Evolutionary conservation across 2,329 filamentous ascomycete genomes (phyloP).

Genomic region (Ampelomyces quisqualis): DNA sequence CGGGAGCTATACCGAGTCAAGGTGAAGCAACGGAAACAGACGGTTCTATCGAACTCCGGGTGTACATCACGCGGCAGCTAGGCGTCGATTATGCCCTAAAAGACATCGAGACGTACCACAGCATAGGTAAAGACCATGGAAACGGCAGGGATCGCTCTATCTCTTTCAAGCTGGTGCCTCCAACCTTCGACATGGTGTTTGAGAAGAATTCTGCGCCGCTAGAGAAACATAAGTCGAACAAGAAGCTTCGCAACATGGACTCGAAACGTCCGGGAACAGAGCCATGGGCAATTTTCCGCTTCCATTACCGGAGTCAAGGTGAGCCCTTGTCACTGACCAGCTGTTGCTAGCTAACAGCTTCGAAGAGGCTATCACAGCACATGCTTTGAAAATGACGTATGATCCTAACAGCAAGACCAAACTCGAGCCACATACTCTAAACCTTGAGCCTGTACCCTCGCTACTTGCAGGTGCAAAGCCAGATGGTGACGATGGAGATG

Average conservation of each 20-base stretch:
- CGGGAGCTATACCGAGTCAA: constrained; percentile 30
- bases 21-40: constrained; percentile 18
- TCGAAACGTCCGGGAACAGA: constrained; percentile 33
- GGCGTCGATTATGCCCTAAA: constrained; percentile 15
- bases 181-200: constrained; percentile 25
- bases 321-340: not conserved
- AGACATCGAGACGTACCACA: constrained; percentile 16
- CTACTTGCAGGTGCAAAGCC: constrained; percentile 11
- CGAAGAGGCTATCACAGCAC: constrained; percentile 19
- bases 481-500: constrained; percentile 11
- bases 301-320: constrained; percentile 44
- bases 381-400: constrained; percentile 9
- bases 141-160: not conserved
- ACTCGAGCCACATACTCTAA: constrained; percentile 10
- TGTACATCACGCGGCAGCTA: constrained; percentile 29
- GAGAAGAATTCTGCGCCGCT: constrained; percentile 18
- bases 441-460: constrained; percentile 18
- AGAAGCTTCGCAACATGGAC: constrained; percentile 15
- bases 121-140: not conserved
- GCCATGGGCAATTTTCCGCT: constrained; percentile 46
- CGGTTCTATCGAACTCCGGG: constrained; percentile 36
- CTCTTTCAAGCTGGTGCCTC: constrained; percentile 19
- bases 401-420: constrained; percentile 10
- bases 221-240: constrained; percentile 10
- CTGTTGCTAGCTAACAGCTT: not conserved